Conservation (phyloP, 2,329 filamentous ascomycete species). For the Colletotrichum tropicale region DNA sequence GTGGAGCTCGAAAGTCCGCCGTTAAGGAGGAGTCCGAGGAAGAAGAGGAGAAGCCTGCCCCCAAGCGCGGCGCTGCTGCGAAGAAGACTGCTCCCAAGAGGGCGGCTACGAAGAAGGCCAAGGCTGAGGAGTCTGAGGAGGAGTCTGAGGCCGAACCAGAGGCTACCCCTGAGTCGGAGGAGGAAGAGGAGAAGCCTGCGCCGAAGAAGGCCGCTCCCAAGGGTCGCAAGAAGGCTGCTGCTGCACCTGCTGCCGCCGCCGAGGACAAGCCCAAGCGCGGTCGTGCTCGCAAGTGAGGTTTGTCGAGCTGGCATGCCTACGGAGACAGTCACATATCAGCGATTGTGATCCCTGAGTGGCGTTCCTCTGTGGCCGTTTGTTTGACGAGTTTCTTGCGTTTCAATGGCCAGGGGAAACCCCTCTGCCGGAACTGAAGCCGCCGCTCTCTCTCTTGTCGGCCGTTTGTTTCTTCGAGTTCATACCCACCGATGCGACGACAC, state of each 20-base stretch:
- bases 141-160: constrained; percentile 20
- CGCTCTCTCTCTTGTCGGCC: not conserved
- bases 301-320: not conserved
- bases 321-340: not conserved
- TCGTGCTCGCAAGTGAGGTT: constrained; percentile 13
- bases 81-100: not conserved
- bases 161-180: not conserved
- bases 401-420: not conserved
- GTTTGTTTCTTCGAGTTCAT: not conserved
- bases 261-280: constrained; percentile 5
- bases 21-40: not conserved
- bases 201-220: constrained; percentile 5
- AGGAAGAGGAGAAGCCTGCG: not conserved
- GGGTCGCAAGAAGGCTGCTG: constrained; percentile 17
- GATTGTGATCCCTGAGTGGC: not conserved
- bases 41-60: not conserved
- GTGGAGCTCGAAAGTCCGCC: not conserved
- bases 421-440: not conserved
- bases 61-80: not conserved
- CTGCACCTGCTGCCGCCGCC: constrained; percentile 4
- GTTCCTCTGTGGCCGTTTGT: not conserved
- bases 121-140: constrained; percentile 24
- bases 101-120: constrained; percentile 13
- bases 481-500: not conserved
- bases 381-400: not conserved